Evolutionary conservation across 2,329 filamentous ascomycete genomes (phyloP).

Genomic region (Ophiosphaerella korrae): DNA sequence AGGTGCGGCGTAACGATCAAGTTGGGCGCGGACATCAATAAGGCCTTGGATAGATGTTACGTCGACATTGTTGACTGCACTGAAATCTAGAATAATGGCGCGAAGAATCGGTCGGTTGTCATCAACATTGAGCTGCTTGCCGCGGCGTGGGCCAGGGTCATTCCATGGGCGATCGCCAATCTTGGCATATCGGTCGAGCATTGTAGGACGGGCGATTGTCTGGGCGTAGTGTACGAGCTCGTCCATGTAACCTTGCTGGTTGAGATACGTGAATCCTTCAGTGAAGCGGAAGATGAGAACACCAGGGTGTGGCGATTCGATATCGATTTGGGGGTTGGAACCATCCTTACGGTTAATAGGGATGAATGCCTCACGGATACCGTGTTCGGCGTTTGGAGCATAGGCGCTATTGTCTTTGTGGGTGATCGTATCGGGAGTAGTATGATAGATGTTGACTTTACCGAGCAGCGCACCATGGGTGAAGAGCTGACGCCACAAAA

Average conservation of each 20-base stretch:
- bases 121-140: conserved; percentile 53
- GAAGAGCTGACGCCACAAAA: conserved; percentile 83
- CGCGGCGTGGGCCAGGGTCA: conserved; percentile 76
- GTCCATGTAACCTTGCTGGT: conserved; percentile 86
- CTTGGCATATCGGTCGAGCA: conserved; percentile 65
- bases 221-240: conserved; percentile 58
- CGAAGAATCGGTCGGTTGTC: conserved; percentile 72
- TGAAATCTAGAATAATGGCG: conserved; percentile 93
- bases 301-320: conserved; percentile 85
- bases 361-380: conserved; percentile 52
- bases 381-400: conserved; percentile 7
- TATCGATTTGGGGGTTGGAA: conserved; percentile 80
- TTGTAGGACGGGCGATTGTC: conserved; percentile 74
- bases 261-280: conserved; percentile 96
- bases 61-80: conserved; percentile 90
- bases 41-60: conserved; percentile 90
- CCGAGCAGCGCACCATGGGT: conserved; percentile 79
- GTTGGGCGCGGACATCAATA: conserved; percentile 92
- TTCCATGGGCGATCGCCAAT: conserved; percentile 84
- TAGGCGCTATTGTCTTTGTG: conserved; percentile 35
- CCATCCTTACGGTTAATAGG: conserved; percentile 88
- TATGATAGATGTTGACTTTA: conserved; percentile 79
- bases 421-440: conserved; percentile 77
- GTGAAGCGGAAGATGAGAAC: conserved; percentile 96
- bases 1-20: conserved; percentile 82